phyloP scores from a whole-genome alignment of 768 basidiomycete species.

The Leccinellum albellum region DNA sequence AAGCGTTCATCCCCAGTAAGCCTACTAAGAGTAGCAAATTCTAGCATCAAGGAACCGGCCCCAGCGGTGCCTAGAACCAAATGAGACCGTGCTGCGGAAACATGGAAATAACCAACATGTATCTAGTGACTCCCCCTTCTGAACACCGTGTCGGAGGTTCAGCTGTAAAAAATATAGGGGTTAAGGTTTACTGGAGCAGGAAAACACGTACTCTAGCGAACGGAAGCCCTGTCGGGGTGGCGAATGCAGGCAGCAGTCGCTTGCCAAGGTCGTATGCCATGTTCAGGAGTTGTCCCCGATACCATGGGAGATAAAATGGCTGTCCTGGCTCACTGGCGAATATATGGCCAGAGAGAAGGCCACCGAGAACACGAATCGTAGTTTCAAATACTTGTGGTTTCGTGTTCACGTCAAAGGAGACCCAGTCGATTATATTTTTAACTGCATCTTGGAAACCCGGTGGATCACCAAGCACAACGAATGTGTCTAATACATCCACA shows the following conservation, averaged over 20 bases:
- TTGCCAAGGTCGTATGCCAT: conserved; percentile 86
- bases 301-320: conserved; percentile 80
- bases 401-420: conserved; percentile 90
- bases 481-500: conserved; percentile 79
- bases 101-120: conserved; percentile 62
- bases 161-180: conserved; percentile 44
- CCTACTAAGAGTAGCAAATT: conserved; percentile 90
- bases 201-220: conserved; percentile 67
- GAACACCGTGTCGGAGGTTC: conserved; percentile 78
- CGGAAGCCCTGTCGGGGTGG: conserved; percentile 88
- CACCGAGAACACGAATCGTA: conserved; percentile 91
- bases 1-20: conserved; percentile 87
- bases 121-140: conserved; percentile 71
- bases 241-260: conserved; percentile 86
- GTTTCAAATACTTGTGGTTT: conserved; percentile 99
- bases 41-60: conserved; percentile 88
- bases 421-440: conserved; percentile 72
- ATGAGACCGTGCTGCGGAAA: conserved; percentile 2
- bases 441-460: conserved; percentile 82
- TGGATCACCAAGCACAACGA: conserved; percentile 83
- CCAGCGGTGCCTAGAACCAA: conserved; percentile 72
- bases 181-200: not conserved
- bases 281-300: conserved; percentile 70
- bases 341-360: conserved; percentile 80
- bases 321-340: conserved; percentile 66